Percentiles rank a stretch among this genome's conserved stretches.
Conservation (phyloP, 768 basidiomycete species). For the Hygrophorus russula region DNA sequence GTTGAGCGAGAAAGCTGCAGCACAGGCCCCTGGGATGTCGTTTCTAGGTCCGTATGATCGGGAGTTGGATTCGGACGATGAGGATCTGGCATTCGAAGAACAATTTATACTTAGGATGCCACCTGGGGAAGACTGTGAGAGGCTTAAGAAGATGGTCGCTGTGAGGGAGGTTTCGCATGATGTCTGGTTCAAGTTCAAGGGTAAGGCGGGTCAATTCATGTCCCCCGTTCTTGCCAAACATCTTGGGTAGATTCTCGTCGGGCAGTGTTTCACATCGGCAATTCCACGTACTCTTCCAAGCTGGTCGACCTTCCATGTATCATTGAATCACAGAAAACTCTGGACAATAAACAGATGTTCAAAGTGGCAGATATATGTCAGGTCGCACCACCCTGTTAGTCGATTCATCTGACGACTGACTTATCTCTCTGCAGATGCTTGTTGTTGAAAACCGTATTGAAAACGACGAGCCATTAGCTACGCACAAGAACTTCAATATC, state of each 20-base stretch:
- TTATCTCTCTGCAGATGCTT: conserved; percentile 58
- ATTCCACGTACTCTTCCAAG: conserved; percentile 76
- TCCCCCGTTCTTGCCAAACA: conserved; percentile 1
- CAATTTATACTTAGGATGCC: conserved; percentile 91
- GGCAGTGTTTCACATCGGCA: conserved; percentile 81
- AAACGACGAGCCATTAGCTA: conserved; percentile 52
- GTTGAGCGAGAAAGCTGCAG: conserved; percentile 72
- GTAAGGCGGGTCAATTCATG: conserved; percentile 26
- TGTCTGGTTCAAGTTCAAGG: conserved; percentile 98
- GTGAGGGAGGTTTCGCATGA: conserved; percentile 71
- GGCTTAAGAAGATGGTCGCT: conserved; percentile 70
- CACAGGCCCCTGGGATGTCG: conserved; percentile 75
- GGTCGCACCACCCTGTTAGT: conserved; percentile 29
- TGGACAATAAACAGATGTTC: conserved; percentile 96
- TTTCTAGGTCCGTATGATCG: conserved; percentile 89
- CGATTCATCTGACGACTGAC: conserved; percentile 7
- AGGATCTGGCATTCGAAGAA: conserved; percentile 92
- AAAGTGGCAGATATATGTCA: conserved; percentile 98
- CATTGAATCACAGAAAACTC: conserved; percentile 89
- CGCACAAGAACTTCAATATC: conserved; percentile 67
- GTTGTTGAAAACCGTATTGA: conserved; percentile 71
- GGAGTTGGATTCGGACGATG: conserved; percentile 91
- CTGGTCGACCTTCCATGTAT: conserved; percentile 94
- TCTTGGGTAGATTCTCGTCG: conserved; percentile 66
- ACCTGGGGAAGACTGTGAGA: conserved; percentile 71